Evolutionary conservation across 2,329 filamentous ascomycete species (phyloP).

Genomic region (Sporothrix pallida): DNA sequence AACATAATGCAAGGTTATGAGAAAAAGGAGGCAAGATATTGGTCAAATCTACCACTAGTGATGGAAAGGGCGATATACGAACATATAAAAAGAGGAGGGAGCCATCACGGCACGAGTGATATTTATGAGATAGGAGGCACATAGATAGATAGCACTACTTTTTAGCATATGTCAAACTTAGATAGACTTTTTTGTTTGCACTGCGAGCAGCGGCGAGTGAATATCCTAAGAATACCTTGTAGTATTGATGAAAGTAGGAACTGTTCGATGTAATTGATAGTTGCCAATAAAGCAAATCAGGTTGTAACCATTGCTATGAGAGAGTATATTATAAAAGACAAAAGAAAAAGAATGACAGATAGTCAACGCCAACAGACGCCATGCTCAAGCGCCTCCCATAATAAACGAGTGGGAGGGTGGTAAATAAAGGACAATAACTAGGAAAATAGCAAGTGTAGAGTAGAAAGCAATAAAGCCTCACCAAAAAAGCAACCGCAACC

Average conservation of each 20-base stretch:
- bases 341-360: not conserved
- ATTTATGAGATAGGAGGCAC: not conserved
- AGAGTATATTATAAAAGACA: conserved; percentile 13
- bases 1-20: not conserved
- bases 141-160: conserved; percentile 9
- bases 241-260: not conserved
- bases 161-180: not conserved
- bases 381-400: conserved; percentile 1
- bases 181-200: not conserved
- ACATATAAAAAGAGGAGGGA: not conserved
- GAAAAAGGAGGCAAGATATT: conserved; percentile 11
- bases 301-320: conserved; percentile 19
- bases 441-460: not conserved
- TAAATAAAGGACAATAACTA: not conserved
- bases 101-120: not conserved
- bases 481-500: not conserved
- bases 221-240: too few species aligned
- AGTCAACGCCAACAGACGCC: conserved; percentile 22
- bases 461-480: not conserved
- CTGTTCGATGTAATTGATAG: not conserved
- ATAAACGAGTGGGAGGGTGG: not conserved
- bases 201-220: too few species aligned
- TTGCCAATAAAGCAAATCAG: not conserved
- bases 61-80: not conserved
- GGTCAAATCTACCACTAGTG: not conserved